Percentiles rank a stretch among this genome's conserved stretches.
These are phyloP conservation scores for Pythium dissotocum DNA, from an alignment of 352 stramenopile species.

Conservation along the genomic window DNA sequence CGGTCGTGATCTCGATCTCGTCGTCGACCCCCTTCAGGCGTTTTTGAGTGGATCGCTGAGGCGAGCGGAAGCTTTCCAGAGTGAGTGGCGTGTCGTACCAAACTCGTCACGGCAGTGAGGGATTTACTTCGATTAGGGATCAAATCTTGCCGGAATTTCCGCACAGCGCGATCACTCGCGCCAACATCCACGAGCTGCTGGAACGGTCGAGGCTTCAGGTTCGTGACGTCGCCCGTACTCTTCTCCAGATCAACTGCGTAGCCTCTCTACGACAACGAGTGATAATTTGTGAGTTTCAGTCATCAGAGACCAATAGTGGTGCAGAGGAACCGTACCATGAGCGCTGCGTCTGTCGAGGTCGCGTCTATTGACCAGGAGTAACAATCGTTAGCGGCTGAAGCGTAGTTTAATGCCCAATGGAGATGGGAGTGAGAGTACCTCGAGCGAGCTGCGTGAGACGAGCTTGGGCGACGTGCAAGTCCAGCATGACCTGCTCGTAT, in stretches of 20 bases:
- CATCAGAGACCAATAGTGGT: too few relatives aligned
- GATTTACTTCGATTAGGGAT: slow-evolving; percentile 61
- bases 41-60: not conserved
- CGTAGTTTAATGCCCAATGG: not conserved
- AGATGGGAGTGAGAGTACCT: slow-evolving; percentile 31
- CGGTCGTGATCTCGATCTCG: slow-evolving; percentile 5
- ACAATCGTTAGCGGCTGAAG: not conserved
- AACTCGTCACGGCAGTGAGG: slow-evolving; percentile 41
- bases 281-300: too few relatives aligned
- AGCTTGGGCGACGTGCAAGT: slow-evolving; percentile 76
- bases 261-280: slow-evolving; percentile 37
- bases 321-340: slow-evolving; percentile 38
- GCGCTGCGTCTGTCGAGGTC: slow-evolving; percentile 60
- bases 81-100: slow-evolving; percentile 19
- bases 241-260: slow-evolving; percentile 51
- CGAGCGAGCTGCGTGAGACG: slow-evolving; percentile 60
- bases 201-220: slow-evolving; percentile 41
- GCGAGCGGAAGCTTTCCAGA: slow-evolving; percentile 25
- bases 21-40: slow-evolving; percentile 5
- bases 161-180: slow-evolving; percentile 58
- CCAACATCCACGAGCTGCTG: slow-evolving; percentile 50
- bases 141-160: slow-evolving; percentile 66
- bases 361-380: slow-evolving; percentile 39
- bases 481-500: slow-evolving; percentile 86
- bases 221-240: slow-evolving; percentile 29